These are phyloP conservation scores for Dryas integrifolia DNA, from an alignment of 331 rosid genomes.

Conservation along the genomic window DNA sequence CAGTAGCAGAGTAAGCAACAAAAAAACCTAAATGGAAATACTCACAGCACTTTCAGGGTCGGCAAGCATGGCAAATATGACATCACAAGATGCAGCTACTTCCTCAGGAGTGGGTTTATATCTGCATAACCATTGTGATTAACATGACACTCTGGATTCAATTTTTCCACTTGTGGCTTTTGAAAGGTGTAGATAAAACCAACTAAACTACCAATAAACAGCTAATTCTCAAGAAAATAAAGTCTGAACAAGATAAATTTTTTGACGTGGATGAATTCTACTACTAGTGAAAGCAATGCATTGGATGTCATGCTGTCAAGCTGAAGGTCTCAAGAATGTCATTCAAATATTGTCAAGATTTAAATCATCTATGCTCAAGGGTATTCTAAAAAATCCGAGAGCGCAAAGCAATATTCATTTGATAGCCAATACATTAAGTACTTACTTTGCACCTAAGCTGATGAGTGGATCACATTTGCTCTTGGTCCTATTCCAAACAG, in stretches of 20 bases:
- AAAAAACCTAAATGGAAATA: constrained; percentile 28
- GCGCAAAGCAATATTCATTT: constrained; percentile 1
- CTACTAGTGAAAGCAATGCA: background rate
- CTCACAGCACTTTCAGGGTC: constrained; percentile 95
- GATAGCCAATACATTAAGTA: background rate
- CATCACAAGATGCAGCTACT: constrained; percentile 89
- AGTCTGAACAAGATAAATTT: background rate
- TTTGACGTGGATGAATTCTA: background rate
- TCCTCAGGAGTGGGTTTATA: constrained; percentile 77
- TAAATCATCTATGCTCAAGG: background rate
- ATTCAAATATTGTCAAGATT: background rate
- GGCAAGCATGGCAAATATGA: constrained; percentile 98
- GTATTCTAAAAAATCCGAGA: background rate
- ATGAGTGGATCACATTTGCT: constrained; percentile 83
- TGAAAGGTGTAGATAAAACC: constrained; percentile 9
- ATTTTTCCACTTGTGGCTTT: constrained; percentile 7
- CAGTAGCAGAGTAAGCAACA: background rate
- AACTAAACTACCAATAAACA: background rate
- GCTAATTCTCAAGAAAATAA: background rate
- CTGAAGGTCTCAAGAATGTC: background rate
- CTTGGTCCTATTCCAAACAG: constrained; percentile 96
- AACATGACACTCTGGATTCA: constrained; percentile 9
- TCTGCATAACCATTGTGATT: constrained; percentile 44
- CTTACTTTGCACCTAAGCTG: constrained; percentile 87
- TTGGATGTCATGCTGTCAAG: background rate